These are phyloP conservation scores for Leccinum rimulosum DNA, from an alignment of 768 basidiomycete species.

Conservation along the genomic window DNA sequence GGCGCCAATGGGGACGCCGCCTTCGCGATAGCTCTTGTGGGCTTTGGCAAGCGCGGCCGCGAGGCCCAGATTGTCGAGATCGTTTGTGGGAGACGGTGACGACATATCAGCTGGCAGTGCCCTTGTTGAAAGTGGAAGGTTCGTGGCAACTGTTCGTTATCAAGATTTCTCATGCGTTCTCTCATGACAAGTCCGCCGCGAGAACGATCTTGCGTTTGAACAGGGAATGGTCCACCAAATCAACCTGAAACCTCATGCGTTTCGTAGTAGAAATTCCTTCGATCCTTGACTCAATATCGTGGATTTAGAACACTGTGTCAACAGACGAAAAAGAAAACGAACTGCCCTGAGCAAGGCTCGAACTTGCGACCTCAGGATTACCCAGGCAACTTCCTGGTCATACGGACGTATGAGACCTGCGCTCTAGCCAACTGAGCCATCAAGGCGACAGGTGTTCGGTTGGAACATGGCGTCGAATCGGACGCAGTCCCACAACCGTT, in stretches of 20 bases:
- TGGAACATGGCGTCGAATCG: background rate
- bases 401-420: slow-evolving; percentile 48
- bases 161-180: background rate
- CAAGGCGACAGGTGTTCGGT: slow-evolving; percentile 36
- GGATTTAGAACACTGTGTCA: no score
- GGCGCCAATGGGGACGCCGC: slow-evolving; percentile 65
- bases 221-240: background rate
- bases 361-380: slow-evolving; percentile 63
- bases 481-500: background rate
- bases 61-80: slow-evolving; percentile 32
- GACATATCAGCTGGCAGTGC: background rate
- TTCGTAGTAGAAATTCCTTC: background rate
- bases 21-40: slow-evolving; percentile 43
- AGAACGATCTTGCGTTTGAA: background rate
- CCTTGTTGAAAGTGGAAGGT: background rate
- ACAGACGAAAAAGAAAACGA: slow-evolving; percentile 7
- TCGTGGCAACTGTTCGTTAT: background rate
- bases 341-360: slow-evolving; percentile 55
- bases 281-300: background rate
- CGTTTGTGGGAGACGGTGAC: background rate
- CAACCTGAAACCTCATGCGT: background rate
- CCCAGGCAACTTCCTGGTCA: slow-evolving; percentile 30
- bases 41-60: slow-evolving; percentile 41
- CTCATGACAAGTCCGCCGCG: background rate
- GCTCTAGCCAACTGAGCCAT: slow-evolving; percentile 57